These are phyloP conservation scores for Stygiomarasmius scandens DNA, from an alignment of 1,284 basidiomycete species.

Conservation along the genomic window DNA sequence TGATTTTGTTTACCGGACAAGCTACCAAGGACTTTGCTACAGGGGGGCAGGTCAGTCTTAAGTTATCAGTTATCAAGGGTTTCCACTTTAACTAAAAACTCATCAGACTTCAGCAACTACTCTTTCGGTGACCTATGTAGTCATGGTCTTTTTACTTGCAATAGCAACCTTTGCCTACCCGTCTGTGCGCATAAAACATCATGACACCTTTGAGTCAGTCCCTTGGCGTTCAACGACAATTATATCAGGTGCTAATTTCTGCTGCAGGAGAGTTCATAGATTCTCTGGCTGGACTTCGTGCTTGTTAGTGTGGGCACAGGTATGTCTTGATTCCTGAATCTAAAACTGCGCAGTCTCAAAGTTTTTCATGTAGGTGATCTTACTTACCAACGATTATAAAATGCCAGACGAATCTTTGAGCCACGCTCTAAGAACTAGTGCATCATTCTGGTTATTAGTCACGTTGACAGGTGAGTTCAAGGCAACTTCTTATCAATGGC, in stretches of 20 bases:
- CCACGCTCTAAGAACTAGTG: constrained; percentile 44
- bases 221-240: neutral
- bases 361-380: constrained; percentile 39
- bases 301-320: constrained; percentile 58
- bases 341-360: neutral
- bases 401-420: constrained; percentile 38
- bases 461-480: constrained; percentile 43
- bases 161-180: constrained; percentile 57
- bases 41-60: neutral
- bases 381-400: constrained; percentile 58
- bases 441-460: constrained; percentile 58
- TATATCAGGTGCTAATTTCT: neutral
- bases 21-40: constrained; percentile 52
- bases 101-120: constrained; percentile 48
- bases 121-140: constrained; percentile 53
- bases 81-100: neutral
- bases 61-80: constrained; percentile 5
- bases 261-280: constrained; percentile 42
- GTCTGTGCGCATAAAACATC: constrained; percentile 45
- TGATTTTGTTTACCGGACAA: constrained; percentile 52
- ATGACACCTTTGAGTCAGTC: constrained; percentile 51
- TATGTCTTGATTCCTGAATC: constrained; percentile 21
- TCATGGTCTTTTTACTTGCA: constrained; percentile 50
- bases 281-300: constrained; percentile 60
- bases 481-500: neutral